phyloP scores from a whole-genome alignment of 2,329 filamentous ascomycete genomes.

The Cladophialophora immunda region DNA sequence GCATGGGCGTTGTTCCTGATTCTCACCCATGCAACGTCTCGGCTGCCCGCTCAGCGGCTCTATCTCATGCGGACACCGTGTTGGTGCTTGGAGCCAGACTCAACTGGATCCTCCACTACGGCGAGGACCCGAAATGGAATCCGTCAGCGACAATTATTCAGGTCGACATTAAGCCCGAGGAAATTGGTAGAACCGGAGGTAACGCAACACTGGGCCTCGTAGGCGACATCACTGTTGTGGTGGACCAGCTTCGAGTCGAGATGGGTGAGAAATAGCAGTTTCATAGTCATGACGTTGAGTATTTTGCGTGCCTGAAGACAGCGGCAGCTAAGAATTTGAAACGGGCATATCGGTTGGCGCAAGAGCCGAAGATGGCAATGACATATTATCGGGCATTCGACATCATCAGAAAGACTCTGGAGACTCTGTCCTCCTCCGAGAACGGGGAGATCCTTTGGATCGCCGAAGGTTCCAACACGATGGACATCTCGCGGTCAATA shows the following conservation, averaged over 20 bases:
- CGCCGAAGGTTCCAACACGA: slow-evolving; percentile 67
- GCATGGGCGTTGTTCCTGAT: slow-evolving; percentile 65
- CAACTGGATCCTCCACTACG: slow-evolving; percentile 68
- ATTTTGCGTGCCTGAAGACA: no score
- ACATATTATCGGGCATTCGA: slow-evolving; percentile 61
- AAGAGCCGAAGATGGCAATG: slow-evolving; percentile 51
- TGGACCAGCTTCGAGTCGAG: slow-evolving; percentile 60
- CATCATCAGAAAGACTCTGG: slow-evolving; percentile 60
- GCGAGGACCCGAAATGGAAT: slow-evolving; percentile 64
- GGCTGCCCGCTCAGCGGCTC: slow-evolving; percentile 62
- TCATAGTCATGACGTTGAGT: no score
- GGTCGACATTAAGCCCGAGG: slow-evolving; percentile 62
- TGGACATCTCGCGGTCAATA: slow-evolving; percentile 67
- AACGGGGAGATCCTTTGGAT: slow-evolving; percentile 63
- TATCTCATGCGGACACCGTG: slow-evolving; percentile 64
- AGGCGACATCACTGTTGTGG: slow-evolving; percentile 61
- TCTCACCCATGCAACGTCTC: slow-evolving; percentile 62
- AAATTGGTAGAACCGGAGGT: slow-evolving; percentile 60
- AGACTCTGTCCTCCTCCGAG: slow-evolving; percentile 54
- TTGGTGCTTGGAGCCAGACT: slow-evolving; percentile 63
- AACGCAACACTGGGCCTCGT: slow-evolving; percentile 54
- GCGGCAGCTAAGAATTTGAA: slow-evolving; percentile 57
- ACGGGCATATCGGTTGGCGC: slow-evolving; percentile 52
- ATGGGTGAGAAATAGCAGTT: no score
- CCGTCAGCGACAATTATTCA: slow-evolving; percentile 61